Evolutionary conservation across 768 basidiomycete species (phyloP), one percentile per base, ranked within the genome.

Genomic region (Trametes elegans): DNA sequence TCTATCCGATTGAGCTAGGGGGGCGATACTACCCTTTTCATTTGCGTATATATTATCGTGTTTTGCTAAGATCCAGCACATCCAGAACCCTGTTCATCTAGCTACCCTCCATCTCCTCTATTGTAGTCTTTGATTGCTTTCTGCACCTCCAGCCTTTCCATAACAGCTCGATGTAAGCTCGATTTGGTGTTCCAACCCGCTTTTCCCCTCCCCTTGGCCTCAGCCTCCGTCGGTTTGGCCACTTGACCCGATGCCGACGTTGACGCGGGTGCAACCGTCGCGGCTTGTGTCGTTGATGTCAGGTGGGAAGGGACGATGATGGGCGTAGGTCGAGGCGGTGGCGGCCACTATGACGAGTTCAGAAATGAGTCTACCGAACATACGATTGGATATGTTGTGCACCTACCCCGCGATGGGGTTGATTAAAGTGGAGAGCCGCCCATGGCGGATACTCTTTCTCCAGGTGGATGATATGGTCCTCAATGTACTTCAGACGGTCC

Each of bases 341-440:
- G 85, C 1, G 90, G 90, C 90, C 90, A 92, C 90, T 92, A 58
- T 19, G n/a, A n/a, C n/a, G n/a, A n/a, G n/a, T 39, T 16, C 18
- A 27, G 9, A 6, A 26, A 43, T 41, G 35, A 9, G 49, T 26
- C 39, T 23, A n/a, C n/a, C n/a, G n/a, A 23, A 28, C 11, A 49
- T 43, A 11, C 36, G 29, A 29, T 29, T 14, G 49, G 11, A 35
- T 36, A 32, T 24, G 51, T n/a, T 53, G 31, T 16, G 51, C 5
- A 78, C 87, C 43, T 71, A 92, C 90, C 24, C 84, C 87, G 53
- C 90, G 82, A 62, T 83, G 79, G 3, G 90, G 90, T 65, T 93
- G 90, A 52, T 88, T 90, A 67, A 92, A 92, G 65, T 92, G 90
- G n/a, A 92, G 71, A 7, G 90, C 88, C 0, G 90, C 88, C 90